These are phyloP conservation scores for Xylaria nigripes DNA, from an alignment of 495 filamentous ascomycete species.

Conservation along the genomic window DNA sequence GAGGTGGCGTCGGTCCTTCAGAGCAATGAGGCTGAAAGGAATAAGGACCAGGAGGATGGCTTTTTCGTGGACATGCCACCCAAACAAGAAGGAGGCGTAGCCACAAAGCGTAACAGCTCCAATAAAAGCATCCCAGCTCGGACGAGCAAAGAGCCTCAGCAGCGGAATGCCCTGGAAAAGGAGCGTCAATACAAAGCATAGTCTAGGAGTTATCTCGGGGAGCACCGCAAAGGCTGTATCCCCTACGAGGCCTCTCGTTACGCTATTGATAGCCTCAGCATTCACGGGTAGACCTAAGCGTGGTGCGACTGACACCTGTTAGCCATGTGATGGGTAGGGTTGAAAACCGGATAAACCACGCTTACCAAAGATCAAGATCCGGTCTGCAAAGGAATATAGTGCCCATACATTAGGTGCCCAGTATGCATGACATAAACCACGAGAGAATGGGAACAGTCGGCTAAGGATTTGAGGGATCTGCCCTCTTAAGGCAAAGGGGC, in stretches of 20 bases:
- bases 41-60: conserved; percentile 91
- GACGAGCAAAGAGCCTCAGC: conserved; percentile 69
- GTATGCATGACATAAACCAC: conserved; percentile 92
- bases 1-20: conserved; percentile 85
- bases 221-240: conserved; percentile 92
- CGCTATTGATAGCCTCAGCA: conserved; percentile 66
- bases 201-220: conserved; percentile 69
- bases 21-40: conserved; percentile 87
- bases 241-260: conserved; percentile 89
- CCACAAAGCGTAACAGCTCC: conserved; percentile 89
- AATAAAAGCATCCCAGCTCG: conserved; percentile 80
- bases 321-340: conserved; percentile 16
- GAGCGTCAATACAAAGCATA: conserved; percentile 76
- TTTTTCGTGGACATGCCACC: conserved; percentile 99
- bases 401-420: conserved; percentile 99
- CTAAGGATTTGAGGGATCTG: conserved; percentile 84
- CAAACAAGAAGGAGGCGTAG: conserved; percentile 93
- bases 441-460: conserved; percentile 85
- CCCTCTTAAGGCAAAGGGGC: conserved; percentile 74
- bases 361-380: conserved; percentile 71
- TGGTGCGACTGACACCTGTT: conserved; percentile 57
- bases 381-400: conserved; percentile 86
- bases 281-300: conserved; percentile 66
- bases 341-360: conserved; percentile 10
- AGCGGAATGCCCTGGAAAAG: conserved; percentile 74